Conservation (phyloP, 1,284 basidiomycete genomes). For the Apiotrichum porosum region DNA sequence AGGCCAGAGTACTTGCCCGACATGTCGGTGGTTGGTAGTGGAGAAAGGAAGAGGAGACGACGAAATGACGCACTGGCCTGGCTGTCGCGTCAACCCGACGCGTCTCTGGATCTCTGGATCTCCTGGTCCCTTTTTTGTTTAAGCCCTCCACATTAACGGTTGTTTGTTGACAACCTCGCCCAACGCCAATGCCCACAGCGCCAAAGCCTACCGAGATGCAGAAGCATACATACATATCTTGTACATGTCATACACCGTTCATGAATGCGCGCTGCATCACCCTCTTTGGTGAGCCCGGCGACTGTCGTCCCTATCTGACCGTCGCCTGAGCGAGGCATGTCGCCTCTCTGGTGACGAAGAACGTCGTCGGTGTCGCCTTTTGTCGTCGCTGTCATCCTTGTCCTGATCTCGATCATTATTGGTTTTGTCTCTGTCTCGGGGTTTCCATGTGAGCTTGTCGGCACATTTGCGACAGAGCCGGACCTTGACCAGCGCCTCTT, state of each 20-base stretch:
- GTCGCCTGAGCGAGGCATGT: neutral
- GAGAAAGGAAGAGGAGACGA: neutral
- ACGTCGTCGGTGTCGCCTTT: no score
- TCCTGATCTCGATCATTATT: no score
- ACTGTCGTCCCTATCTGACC: neutral
- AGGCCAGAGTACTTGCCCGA: slow-evolving; percentile 73
- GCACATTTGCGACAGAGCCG: slow-evolving; percentile 72
- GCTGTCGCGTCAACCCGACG: neutral
- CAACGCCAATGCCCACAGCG: no score
- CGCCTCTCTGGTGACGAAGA: neutral
- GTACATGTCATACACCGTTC: neutral
- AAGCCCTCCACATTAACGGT: slow-evolving; percentile 24
- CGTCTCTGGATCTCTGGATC: no score
- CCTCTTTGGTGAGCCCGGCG: neutral
- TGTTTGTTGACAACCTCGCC: no score
- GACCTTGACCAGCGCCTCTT: slow-evolving; percentile 80
- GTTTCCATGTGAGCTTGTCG: slow-evolving; percentile 80
- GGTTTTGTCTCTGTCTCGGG: slow-evolving; percentile 49
- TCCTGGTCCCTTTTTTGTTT: neutral
- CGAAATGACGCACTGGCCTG: neutral
- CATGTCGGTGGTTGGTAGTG: slow-evolving; percentile 13
- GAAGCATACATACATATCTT: no score
- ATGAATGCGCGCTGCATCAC: neutral
- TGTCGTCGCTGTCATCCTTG: no score
- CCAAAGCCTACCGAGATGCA: no score